Evolutionary conservation across 345 rosid genomes (phyloP), one percentile per base, ranked within the genome.

Genomic region (Eucalyptus guilfoylei): DNA sequence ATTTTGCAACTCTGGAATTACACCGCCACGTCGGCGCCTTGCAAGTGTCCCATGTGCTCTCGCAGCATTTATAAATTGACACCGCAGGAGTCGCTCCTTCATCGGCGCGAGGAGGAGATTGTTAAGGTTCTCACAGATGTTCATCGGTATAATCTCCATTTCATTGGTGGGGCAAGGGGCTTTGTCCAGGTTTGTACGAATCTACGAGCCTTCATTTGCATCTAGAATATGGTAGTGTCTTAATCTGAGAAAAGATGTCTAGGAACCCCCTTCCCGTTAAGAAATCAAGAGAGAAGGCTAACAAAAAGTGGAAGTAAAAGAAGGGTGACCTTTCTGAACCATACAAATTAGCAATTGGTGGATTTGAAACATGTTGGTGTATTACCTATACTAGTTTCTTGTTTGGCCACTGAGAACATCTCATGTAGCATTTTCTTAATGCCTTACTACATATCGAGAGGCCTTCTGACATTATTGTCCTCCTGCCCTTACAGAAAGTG

Each of bases 1-100:
- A 96, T 97, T 88, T 90, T 97, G 95, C 98, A 95, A 92, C 95
- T 92, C 87, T 97, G 99, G 99, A 97, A 93, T 90, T 97, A 97
- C 87, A 94, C 94, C 67, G 94, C 98, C 44, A 92, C 95, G 64
- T 92, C 98, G 37, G 94, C 87, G 88, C 98, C 98, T 88, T 96
- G 98, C 90, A 97, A 96, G 93, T 97, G 98, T 89, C 99, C 99
- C 45, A 94, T 96, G 98, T 97, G 99, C 89, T 91, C 95, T 76
- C 89, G 92, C 10, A 91, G 91, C 58, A 96, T 97, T 52, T 91
- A 91, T 80, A 94, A 90, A 92, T 87, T 97, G 90, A 91, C 92
- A 44, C 97, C 97, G 3, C 95, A 93, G 89, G 89, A 94, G 40
- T 93, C 96, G 6, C 88, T 97, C 88, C 89, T 86, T 47, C 90